phyloP scores from a whole-genome alignment of 495 filamentous ascomycete genomes.

The Immersiella caudata region DNA sequence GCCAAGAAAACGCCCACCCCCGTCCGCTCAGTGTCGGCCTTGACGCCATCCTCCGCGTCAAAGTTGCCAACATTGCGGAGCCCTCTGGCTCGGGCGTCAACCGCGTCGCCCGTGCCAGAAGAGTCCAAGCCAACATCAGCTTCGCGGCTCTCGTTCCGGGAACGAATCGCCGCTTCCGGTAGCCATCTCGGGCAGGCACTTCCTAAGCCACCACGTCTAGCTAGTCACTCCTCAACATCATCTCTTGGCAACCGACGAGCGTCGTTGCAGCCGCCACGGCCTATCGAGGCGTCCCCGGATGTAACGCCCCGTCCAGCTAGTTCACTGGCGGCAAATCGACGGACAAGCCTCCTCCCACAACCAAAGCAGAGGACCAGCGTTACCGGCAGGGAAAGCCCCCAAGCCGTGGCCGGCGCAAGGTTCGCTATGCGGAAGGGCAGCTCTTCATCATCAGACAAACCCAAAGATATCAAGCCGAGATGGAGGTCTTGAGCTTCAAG shows the following conservation, averaged over 20 bases:
- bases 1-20: constrained; percentile 49
- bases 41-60: constrained; percentile 44
- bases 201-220: constrained; percentile 40
- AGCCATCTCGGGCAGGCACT: constrained; percentile 37
- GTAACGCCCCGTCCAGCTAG: constrained; percentile 48
- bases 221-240: constrained; percentile 31
- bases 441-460: constrained; percentile 27
- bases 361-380: constrained; percentile 36
- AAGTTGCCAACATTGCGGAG: constrained; percentile 52
- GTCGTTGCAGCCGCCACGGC: constrained; percentile 49
- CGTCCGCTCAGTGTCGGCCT: constrained; percentile 41
- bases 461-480: constrained; percentile 32
- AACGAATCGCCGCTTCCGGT: constrained; percentile 48
- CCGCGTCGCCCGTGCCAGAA: constrained; percentile 47
- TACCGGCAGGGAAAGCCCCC: constrained; percentile 44
- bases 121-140: constrained; percentile 36
- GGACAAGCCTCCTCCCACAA: constrained; percentile 55
- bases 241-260: constrained; percentile 47
- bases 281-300: constrained; percentile 28
- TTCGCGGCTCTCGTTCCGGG: constrained; percentile 52
- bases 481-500: constrained; percentile 30
- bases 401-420: constrained; percentile 44
- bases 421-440: constrained; percentile 41
- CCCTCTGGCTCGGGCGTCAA: constrained; percentile 45
- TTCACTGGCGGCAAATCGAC: constrained; percentile 49